phyloP scores from a whole-genome alignment of 768 basidiomycete genomes.

The Candolleomyces aberdarensis region DNA sequence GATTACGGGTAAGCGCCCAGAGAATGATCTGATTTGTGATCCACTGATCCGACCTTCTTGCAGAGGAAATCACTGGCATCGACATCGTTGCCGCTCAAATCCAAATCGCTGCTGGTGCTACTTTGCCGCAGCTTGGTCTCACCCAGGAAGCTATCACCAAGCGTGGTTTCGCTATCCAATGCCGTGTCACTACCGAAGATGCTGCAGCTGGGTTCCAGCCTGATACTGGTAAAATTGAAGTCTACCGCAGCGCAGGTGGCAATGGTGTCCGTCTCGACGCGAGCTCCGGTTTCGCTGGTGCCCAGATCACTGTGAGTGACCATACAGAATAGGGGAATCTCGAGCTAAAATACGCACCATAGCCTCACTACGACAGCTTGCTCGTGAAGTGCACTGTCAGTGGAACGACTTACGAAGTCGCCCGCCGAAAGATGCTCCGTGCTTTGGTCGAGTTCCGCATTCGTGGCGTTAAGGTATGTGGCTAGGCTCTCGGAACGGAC shows the following conservation, averaged over 20 bases:
- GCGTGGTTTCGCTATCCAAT: conserved; percentile 97
- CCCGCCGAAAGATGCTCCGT: conserved; percentile 97
- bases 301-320: conserved; percentile 86
- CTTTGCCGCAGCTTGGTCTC: conserved; percentile 90
- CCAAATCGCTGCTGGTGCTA: conserved; percentile 98
- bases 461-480: conserved; percentile 89
- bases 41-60: conserved; percentile 4
- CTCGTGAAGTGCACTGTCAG: conserved; percentile 95
- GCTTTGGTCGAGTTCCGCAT: conserved; percentile 99
- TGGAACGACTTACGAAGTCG: conserved; percentile 98
- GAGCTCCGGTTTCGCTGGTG: conserved; percentile 96
- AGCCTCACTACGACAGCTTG: conserved; percentile 98
- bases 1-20: conserved; percentile 69
- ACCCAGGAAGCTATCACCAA: conserved; percentile 95
- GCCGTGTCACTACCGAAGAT: conserved; percentile 98
- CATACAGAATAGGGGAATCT: background rate
- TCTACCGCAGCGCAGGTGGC: conserved; percentile 97
- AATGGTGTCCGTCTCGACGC: conserved; percentile 98
- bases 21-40: conserved; percentile 1
- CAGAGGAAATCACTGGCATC: conserved; percentile 99
- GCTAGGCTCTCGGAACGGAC: background rate
- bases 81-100: conserved; percentile 99
- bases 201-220: conserved; percentile 91
- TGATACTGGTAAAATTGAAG: conserved; percentile 98
- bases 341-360: conserved; percentile 1